These are phyloP conservation scores for Amaranthus tricolor DNA, from an alignment of 179 eudicot species.

Conservation along the genomic window DNA sequence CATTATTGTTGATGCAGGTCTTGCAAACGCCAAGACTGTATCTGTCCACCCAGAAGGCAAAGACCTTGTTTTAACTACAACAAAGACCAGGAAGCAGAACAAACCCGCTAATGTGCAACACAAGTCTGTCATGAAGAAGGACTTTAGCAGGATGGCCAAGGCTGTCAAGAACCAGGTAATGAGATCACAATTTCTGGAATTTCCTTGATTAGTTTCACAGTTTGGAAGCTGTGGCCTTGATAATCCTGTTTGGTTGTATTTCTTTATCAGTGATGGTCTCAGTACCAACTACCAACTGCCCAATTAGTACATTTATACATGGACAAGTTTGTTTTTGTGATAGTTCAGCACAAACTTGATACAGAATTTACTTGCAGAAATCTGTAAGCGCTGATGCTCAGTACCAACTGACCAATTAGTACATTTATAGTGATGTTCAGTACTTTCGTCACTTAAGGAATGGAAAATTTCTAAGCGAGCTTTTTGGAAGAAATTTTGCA, in stretches of 20 bases:
- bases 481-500: no score
- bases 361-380: no score
- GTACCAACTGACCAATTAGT: no score
- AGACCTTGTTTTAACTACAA: slow-evolving; percentile 69
- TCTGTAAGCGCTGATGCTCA: no score
- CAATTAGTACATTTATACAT: not conserved
- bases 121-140: slow-evolving; percentile 88
- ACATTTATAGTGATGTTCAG: no score
- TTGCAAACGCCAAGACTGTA: slow-evolving; percentile 91
- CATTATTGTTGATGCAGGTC: slow-evolving; percentile 33
- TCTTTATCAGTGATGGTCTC: no score
- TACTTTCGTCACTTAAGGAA: no score
- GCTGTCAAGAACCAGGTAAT: slow-evolving; percentile 86
- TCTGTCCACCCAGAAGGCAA: slow-evolving; percentile 71
- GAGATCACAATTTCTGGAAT: not conserved
- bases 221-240: not conserved
- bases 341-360: no score
- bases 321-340: not conserved
- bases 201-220: not conserved
- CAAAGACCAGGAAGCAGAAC: slow-evolving; percentile 80
- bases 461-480: no score
- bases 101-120: slow-evolving; percentile 61
- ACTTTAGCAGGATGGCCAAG: slow-evolving; percentile 74
- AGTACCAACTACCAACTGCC: not conserved
- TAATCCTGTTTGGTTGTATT: not conserved